These are phyloP conservation scores for Pisolithus microcarpus DNA, from an alignment of 768 basidiomycete genomes.

Conservation along the genomic window DNA sequence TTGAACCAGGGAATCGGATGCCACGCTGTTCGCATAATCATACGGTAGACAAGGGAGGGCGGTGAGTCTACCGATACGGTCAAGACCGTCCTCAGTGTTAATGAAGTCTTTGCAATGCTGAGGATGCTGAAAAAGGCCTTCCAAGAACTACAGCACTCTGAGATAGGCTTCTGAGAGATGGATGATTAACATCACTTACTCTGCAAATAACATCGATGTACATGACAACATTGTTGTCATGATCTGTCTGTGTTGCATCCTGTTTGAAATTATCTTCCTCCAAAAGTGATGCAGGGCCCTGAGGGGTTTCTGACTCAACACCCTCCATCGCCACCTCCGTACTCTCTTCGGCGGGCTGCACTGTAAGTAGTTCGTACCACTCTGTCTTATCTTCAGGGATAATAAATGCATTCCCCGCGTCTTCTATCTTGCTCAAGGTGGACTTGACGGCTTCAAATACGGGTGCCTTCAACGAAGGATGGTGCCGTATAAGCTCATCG, in stretches of 20 bases:
- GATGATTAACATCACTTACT: constrained; percentile 36
- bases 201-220: constrained; percentile 76
- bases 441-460: constrained; percentile 74
- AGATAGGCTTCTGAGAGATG: not conserved
- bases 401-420: constrained; percentile 54
- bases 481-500: constrained; percentile 95
- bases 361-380: constrained; percentile 56
- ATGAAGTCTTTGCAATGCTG: constrained; percentile 90
- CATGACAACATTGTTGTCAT: constrained; percentile 70
- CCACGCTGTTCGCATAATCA: constrained; percentile 77
- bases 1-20: constrained; percentile 82
- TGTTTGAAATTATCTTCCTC: constrained; percentile 15
- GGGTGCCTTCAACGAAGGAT: constrained; percentile 74
- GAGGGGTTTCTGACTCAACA: constrained; percentile 18
- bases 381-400: constrained; percentile 53
- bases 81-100: constrained; percentile 60
- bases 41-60: constrained; percentile 83
- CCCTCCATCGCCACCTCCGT: constrained; percentile 48
- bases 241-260: constrained; percentile 41
- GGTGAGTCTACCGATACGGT: constrained; percentile 68
- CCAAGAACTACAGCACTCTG: constrained; percentile 58
- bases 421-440: constrained; percentile 67
- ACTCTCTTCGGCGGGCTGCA: constrained; percentile 11
- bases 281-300: constrained; percentile 14
- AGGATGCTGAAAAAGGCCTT: constrained; percentile 89